Conservation (phyloP, 106 monocot species). For the Allium cepa region DNA sequence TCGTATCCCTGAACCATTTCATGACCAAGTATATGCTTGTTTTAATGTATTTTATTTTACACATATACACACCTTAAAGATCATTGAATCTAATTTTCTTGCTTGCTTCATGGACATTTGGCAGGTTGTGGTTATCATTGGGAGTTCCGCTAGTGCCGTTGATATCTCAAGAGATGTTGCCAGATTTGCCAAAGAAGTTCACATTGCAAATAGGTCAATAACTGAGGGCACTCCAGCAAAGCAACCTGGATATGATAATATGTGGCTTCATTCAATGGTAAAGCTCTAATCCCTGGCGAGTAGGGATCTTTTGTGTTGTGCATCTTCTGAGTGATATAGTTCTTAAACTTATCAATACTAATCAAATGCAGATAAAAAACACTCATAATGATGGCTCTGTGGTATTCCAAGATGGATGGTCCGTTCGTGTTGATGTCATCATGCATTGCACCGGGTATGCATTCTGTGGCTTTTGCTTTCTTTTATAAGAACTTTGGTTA, state of each 20-base stretch:
- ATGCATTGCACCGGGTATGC: conserved; percentile 96
- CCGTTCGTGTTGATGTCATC: conserved; percentile 63
- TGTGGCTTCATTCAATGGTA: conserved; percentile 96
- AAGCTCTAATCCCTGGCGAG: conserved; percentile 28
- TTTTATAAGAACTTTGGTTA: too few species aligned
- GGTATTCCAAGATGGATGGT: conserved; percentile 38
- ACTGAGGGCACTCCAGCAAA: conserved; percentile 17
- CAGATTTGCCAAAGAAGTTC: conserved; percentile 77
- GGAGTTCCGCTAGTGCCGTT: conserved; percentile 73
- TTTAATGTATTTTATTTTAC: not conserved
- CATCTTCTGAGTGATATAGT: not conserved
- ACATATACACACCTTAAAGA: not conserved
- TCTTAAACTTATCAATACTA: not conserved
- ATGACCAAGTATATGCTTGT: conserved; percentile 21
- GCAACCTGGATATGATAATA: conserved; percentile 65
- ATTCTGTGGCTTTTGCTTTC: not conserved
- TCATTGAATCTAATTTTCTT: not conserved
- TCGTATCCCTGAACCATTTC: conserved; percentile 74
- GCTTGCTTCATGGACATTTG: not conserved
- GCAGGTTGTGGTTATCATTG: conserved; percentile 86
- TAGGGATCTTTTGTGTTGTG: conserved; percentile 1
- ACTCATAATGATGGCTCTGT: conserved; percentile 35
- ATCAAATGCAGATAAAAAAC: conserved; percentile 47
- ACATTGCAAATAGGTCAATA: conserved; percentile 56
- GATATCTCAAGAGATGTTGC: conserved; percentile 88